Base-by-base conservation (phyloP, 2,329 filamentous ascomycete genomes). In the Parastagonospora nodorum region DNA sequence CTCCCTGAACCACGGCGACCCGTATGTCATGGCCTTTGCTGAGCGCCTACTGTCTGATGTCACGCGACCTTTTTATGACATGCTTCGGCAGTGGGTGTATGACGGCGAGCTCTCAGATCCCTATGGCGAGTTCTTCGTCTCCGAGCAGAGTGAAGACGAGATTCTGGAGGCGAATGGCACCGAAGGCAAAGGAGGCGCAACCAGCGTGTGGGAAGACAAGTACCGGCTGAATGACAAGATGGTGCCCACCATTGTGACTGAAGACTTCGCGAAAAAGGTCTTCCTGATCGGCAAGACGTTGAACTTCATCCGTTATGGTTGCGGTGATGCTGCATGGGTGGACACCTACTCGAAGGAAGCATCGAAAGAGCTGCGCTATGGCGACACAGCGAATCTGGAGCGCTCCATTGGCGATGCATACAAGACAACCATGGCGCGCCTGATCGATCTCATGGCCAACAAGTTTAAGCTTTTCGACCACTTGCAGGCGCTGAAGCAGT, bases 21-120 rank as follows among this genome's bases (percentile, higher is more conserved):
- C 94, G 0, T 92, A 97, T 59, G 94, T 99, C 24, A 89, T 89
- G 56, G 88, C 88, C 0, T 97, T 97, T 76, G 94, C 94, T 0
- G 93, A 97, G 73, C 86, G 93, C 19, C 80, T 99, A 27, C 82
- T 99, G 5, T 82, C 83, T 5, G 90, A 93, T 65, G 89, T 99
- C 46, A 97, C 94, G 1, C 83, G 89, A 12, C 95, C 95, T 0
- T 99, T 99, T 70, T 99, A 99, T 72, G 90, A 95, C 65, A 97
- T 99, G 78, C 80, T 99, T 46, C 86, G 92, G 47, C 89, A 91
- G 64, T 99, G 94, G 94, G 96, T 99, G 43, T 99, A 99, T 68
- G 93, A 99, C 66, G 94, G 94, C 53, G 95, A 99, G 77, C 82
- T 99, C 11, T 92, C 90, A n/a, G 94, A 99, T 73, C 94, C 95